Base-by-base conservation (phyloP, 1,284 basidiomycete genomes). In the Cystobasidium pallidum region DNA sequence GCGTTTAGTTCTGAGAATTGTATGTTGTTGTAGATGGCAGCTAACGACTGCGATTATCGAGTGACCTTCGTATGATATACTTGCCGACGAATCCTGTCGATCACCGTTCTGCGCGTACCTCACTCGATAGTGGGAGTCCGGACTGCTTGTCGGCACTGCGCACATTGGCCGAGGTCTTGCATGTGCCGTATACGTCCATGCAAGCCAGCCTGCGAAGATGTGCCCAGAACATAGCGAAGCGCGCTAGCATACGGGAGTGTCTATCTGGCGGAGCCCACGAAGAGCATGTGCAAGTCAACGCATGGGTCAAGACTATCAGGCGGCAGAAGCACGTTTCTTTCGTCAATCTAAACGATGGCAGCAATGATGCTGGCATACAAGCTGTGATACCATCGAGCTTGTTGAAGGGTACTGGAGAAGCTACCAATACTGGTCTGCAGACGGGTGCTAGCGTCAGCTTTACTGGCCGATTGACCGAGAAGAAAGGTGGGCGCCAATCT, bases 261-360 rank as follows among this genome's bases (percentile, higher is more conserved):
- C 45, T 51, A 17, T 47, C 24, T 32, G 26, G 47, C 26, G 47
- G 26, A 47, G 32, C 28, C 11, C 28, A 28, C 21, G 24, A 47
- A 64, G 32, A 47, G 13, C 59, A 3, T 30, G 71, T 67, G 8
- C 41, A 52, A 17, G 76, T 84, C 11, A 78, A 87, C 73, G 92
- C 91, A 57, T 95, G 92, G 91, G 84, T 96, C 66, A 89, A 88
- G 78, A 90, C 89, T 0, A 85, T 94, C 54, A 86, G 93, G 49
- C 86, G 86, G 39, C 92, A 94, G 82, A 95, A 95, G 84, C 88
- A 88, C 68, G 84, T 94, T 34, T 85, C 91, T 0, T 96, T 96
- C 78, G 89, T 88, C 0, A 88, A 91, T 52, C 81, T 96, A 66
- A 88, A 86, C 62, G 94, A 97, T 81, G 93, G 93, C 2, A 91